These are phyloP conservation scores for Chaetoceros muelleri DNA, from an alignment of 108 stramenopile genomes.

Conservation along the genomic window DNA sequence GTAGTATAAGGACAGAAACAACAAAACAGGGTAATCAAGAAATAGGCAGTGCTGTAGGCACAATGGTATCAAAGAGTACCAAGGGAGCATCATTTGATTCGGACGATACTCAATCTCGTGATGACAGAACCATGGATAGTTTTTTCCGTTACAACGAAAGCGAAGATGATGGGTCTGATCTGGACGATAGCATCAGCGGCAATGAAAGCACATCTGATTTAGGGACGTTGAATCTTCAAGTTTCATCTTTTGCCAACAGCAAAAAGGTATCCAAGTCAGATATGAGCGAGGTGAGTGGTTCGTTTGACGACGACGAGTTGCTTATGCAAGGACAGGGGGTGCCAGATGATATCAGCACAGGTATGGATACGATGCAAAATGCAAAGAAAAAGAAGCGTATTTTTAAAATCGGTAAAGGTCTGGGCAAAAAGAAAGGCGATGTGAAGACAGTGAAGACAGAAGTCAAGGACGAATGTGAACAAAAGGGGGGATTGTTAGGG, in stretches of 20 bases:
- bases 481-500: not conserved
- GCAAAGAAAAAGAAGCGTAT: not conserved
- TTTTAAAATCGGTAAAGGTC: not conserved
- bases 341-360: not conserved
- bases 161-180: no score
- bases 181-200: not conserved
- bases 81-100: no score
- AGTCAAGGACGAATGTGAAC: not conserved
- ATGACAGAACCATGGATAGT: no score
- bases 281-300: not conserved
- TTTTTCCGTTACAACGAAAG: no score
- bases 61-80: no score
- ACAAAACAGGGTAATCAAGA: no score
- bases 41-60: no score
- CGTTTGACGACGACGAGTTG: not conserved
- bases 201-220: not conserved
- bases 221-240: not conserved
- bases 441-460: not conserved
- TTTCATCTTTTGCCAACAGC: not conserved
- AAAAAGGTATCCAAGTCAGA: not conserved
- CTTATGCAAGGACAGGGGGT: not conserved
- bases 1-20: no score
- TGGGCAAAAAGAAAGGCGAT: not conserved
- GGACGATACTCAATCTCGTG: no score
- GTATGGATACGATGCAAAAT: not conserved